Evolutionary conservation across 2,329 filamentous ascomycete genomes (phyloP), one percentile per base, ranked within the genome.

Genomic region (Aspergillus arachidicola): DNA sequence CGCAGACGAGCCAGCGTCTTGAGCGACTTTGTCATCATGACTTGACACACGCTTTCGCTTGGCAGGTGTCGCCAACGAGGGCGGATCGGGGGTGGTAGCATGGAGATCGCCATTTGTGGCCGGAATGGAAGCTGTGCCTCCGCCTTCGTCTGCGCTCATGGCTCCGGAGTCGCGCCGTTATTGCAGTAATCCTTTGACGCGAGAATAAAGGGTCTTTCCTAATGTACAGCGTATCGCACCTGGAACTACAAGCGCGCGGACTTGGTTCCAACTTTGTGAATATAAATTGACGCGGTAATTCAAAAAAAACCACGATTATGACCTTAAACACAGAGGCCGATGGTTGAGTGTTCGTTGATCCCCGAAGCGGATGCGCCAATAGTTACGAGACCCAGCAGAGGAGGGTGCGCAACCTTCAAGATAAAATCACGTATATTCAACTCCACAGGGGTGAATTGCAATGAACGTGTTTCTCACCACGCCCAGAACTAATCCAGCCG

Each of bases 11-110:
- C 55, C 67, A 50, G 69, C 58, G 43, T 76, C 74, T 38, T 71
- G 68, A 38, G 64, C 64, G 32, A 65, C 58, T 64, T 72, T 76
- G 32, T 75, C 72, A 28, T 75, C 73, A 53, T 75, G 71, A 58
- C 72, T 71, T 26, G 76, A 73, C 21, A 69, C 71, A 65, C 78
- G 78, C 72, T 80, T 81, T 72, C 79, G 77, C 67, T 81, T 81
- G 51, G 73, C 77, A 57, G 78, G 73, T 34, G 77, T 78, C 59
- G 76, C 72, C 55, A 71, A 63, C 34, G 68, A 67, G 59, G 71
- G 66, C 12, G 72, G 65, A 56, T 78, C 74, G 56, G 73, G 66
- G 53, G 71, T 68, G 32, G 68, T 64, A 38, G 69, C 67, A 65
- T 71, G 69, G 36, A 72, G 66, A 59, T 77, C 75, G 54, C 77